These are phyloP conservation scores for Salix dunnii DNA, from an alignment of 345 rosid species.

Conservation along the genomic window DNA sequence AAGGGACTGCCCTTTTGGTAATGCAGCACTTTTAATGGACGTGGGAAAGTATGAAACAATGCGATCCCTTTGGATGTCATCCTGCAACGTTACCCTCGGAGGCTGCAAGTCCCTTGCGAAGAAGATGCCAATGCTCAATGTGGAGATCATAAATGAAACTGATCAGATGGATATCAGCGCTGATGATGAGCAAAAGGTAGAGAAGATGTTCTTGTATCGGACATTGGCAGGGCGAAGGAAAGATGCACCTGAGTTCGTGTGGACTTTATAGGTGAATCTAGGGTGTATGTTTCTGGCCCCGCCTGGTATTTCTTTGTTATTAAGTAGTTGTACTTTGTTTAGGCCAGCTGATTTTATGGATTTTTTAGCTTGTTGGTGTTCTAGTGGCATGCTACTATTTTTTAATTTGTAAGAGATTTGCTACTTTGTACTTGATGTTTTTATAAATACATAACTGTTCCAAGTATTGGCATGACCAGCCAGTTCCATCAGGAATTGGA, in stretches of 20 bases:
- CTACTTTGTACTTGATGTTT: slow-evolving; percentile 22
- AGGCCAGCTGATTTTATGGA: slow-evolving; percentile 24
- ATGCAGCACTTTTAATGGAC: slow-evolving; percentile 74
- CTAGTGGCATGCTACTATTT: slow-evolving; percentile 21
- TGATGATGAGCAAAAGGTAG: slow-evolving; percentile 53
- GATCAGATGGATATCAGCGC: slow-evolving; percentile 34
- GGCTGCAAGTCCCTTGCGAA: slow-evolving; percentile 74
- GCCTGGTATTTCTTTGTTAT: slow-evolving; percentile 7
- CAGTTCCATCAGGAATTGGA: neutral
- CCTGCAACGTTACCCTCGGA: slow-evolving; percentile 85
- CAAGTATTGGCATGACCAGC: slow-evolving; percentile 9
- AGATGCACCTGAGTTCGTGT: slow-evolving; percentile 75
- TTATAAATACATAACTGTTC: slow-evolving; percentile 11
- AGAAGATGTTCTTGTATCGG: slow-evolving; percentile 80
- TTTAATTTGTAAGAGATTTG: slow-evolving; percentile 23
- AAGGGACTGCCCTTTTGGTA: slow-evolving; percentile 81
- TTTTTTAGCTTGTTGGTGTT: slow-evolving; percentile 28
- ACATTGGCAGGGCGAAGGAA: slow-evolving; percentile 70
- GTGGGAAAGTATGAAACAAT: slow-evolving; percentile 91
- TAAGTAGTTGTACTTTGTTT: slow-evolving; percentile 25
- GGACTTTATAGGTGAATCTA: slow-evolving; percentile 45
- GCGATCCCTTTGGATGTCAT: slow-evolving; percentile 99
- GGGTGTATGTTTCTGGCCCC: neutral
- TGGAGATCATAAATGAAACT: slow-evolving; percentile 75
- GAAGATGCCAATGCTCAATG: slow-evolving; percentile 70